Conservation (phyloP, 164 flowering plant genomes). For the Magnolia changhungtana region DNA sequence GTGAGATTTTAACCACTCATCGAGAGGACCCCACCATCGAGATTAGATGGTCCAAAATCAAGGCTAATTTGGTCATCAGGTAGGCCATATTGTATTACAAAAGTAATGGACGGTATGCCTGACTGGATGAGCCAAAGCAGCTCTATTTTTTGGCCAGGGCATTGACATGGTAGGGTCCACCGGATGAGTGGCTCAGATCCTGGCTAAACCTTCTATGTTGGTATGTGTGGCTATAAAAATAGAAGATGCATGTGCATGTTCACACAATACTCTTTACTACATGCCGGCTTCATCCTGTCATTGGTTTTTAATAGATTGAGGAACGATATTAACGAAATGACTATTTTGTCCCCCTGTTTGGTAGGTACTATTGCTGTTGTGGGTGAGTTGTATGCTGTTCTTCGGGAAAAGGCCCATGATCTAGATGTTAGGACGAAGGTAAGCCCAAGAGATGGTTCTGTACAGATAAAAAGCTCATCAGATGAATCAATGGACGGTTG, state of each 20-base stretch:
- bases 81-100: no score
- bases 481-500: slow-evolving; percentile 5
- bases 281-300: background rate
- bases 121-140: no score
- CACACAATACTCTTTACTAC: background rate
- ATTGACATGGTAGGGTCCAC: no score
- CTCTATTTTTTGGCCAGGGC: no score
- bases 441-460: slow-evolving; percentile 2
- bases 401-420: slow-evolving; percentile 73
- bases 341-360: slow-evolving; percentile 26
- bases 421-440: slow-evolving; percentile 12
- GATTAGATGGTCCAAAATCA: no score
- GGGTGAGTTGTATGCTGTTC: slow-evolving; percentile 51
- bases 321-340: background rate
- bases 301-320: background rate
- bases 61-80: no score
- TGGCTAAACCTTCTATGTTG: no score
- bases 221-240: no score
- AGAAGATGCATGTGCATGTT: no score
- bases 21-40: no score
- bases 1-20: background rate
- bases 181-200: no score
- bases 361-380: slow-evolving; percentile 54
- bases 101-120: no score
- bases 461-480: background rate